phyloP scores from a whole-genome alignment of 1,284 basidiomycete genomes.

The Caloboletus firmus region DNA sequence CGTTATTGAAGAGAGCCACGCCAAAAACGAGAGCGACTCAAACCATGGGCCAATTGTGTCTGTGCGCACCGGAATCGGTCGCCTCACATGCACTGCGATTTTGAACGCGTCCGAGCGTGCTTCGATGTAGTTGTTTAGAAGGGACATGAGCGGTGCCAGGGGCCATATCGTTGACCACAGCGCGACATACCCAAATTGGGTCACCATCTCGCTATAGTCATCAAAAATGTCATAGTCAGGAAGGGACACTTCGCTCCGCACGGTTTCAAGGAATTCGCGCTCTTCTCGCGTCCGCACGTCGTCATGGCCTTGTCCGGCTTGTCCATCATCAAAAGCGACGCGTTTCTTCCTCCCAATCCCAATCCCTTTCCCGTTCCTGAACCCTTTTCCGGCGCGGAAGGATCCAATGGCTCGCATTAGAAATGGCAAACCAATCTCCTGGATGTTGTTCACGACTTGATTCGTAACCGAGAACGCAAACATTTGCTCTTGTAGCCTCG shows the following conservation, averaged over 20 bases:
- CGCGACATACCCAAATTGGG: constrained; percentile 89
- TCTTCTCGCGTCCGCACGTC: constrained; percentile 62
- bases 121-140: constrained; percentile 90
- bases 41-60: constrained; percentile 97
- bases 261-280: constrained; percentile 70
- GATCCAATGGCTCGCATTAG: constrained; percentile 63
- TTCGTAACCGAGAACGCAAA: constrained; percentile 95
- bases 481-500: constrained; percentile 86
- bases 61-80: constrained; percentile 82
- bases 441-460: constrained; percentile 81
- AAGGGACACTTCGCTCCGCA: constrained; percentile 76
- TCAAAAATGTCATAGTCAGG: constrained; percentile 80
- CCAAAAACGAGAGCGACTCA: constrained; percentile 81
- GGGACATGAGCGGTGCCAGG: constrained; percentile 81
- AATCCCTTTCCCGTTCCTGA: constrained; percentile 32
- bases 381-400: constrained; percentile 44
- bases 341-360: constrained; percentile 55
- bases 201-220: constrained; percentile 96
- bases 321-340: constrained; percentile 72
- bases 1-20: constrained; percentile 84
- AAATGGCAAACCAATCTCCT: constrained; percentile 85
- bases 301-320: constrained; percentile 38
- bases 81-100: constrained; percentile 81
- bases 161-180: constrained; percentile 97
- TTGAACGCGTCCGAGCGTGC: constrained; percentile 94